These are phyloP conservation scores for Rhizomucor miehei DNA, from an alignment of 371 early-diverging fungal species.

Conservation along the genomic window DNA sequence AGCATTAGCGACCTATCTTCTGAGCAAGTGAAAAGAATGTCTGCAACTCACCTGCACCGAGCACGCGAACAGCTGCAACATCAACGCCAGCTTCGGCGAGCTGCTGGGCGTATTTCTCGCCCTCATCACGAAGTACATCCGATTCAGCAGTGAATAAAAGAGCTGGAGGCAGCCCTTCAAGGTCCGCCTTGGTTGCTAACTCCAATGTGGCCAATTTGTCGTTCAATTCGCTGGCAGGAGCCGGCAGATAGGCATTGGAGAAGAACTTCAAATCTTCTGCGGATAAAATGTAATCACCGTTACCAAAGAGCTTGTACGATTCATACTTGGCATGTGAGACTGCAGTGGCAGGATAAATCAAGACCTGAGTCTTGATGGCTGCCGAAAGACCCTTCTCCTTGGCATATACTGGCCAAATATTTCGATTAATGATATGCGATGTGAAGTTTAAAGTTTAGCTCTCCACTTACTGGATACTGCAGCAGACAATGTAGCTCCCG, in stretches of 20 bases:
- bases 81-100: constrained; percentile 17
- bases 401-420: constrained; percentile 12
- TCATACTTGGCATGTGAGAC: not conserved
- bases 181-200: constrained; percentile 13
- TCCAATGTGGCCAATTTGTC: constrained; percentile 4
- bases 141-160: constrained; percentile 19
- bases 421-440: not conserved
- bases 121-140: constrained; percentile 21
- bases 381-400: constrained; percentile 15
- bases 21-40: too few relatives aligned
- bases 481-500: constrained; percentile 13
- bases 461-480: not conserved
- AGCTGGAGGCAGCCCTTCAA: constrained; percentile 16
- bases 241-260: constrained; percentile 1
- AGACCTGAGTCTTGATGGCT: constrained; percentile 16
- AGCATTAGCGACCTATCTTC: too few relatives aligned
- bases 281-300: constrained; percentile 8
- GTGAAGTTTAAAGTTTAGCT: not conserved
- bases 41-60: constrained; percentile 18
- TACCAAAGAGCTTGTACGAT: constrained; percentile 11
- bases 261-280: not conserved
- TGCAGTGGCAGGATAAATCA: constrained; percentile 16
- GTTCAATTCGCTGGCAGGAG: constrained; percentile 1
- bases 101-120: constrained; percentile 14
- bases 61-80: constrained; percentile 6